phyloP scores from a whole-genome alignment of 2,329 filamentous ascomycete species.

The Beauveria sp. region DNA sequence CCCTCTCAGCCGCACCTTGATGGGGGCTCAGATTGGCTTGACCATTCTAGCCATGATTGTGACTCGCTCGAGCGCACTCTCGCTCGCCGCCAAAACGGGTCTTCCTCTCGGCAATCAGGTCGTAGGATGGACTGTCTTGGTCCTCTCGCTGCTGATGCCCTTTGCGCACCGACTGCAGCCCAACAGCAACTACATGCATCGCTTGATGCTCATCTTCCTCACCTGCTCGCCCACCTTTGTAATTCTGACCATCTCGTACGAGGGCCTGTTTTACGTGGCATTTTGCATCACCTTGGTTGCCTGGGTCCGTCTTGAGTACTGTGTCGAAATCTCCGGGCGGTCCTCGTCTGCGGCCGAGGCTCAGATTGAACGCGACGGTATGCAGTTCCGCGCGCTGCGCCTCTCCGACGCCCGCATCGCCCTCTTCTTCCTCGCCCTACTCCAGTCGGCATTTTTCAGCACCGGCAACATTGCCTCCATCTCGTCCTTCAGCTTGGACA shows the following conservation, averaged over 20 bases:
- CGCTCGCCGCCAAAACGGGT: slow-evolving; percentile 76
- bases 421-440: slow-evolving; percentile 88
- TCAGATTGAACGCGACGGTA: slow-evolving; percentile 1
- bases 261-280: slow-evolving; percentile 89
- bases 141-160: slow-evolving; percentile 69
- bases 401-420: slow-evolving; percentile 82
- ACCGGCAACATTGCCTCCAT: slow-evolving; percentile 94
- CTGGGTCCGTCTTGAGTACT: slow-evolving; percentile 90
- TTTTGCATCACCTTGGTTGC: slow-evolving; percentile 76
- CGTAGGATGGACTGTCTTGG: slow-evolving; percentile 72
- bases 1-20: slow-evolving; percentile 47
- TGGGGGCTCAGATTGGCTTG: slow-evolving; percentile 71
- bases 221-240: slow-evolving; percentile 91
- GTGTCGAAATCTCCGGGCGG: slow-evolving; percentile 34
- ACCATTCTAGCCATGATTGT: slow-evolving; percentile 75
- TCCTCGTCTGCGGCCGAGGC: slow-evolving; percentile 7
- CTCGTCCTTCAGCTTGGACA: slow-evolving; percentile 88
- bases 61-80: slow-evolving; percentile 77
- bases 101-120: slow-evolving; percentile 82
- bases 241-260: slow-evolving; percentile 94
- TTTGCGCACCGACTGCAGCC: slow-evolving; percentile 73
- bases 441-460: slow-evolving; percentile 94
- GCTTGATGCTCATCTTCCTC: slow-evolving; percentile 81
- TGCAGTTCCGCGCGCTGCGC: slow-evolving; percentile 55
- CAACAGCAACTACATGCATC: slow-evolving; percentile 83